These are phyloP conservation scores for Fusarium agapanthi DNA, from an alignment of 2,329 filamentous ascomycete species.

Conservation along the genomic window DNA sequence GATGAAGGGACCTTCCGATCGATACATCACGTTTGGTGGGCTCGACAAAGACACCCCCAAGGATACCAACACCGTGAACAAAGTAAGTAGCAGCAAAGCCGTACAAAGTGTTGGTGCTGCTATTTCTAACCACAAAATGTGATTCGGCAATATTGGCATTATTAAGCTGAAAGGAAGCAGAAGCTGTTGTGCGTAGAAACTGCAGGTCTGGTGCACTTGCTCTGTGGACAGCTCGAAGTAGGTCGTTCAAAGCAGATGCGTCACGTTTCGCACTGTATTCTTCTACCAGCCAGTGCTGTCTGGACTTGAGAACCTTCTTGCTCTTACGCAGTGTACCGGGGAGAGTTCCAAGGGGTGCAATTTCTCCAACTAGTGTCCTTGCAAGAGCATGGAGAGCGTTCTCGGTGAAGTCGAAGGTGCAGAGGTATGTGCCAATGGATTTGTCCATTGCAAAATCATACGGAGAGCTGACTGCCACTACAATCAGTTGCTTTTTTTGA, in stretches of 20 bases:
- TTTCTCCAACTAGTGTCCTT: conserved; percentile 83
- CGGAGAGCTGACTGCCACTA: conserved; percentile 92
- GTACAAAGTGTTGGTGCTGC: conserved; percentile 88
- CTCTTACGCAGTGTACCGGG: conserved; percentile 84
- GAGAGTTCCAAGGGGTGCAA: conserved; percentile 65
- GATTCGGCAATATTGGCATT: conserved; percentile 77
- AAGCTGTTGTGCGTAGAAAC: conserved; percentile 74
- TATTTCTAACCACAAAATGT: conserved; percentile 94
- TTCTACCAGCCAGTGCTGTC: conserved; percentile 95
- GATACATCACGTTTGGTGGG: conserved; percentile 86
- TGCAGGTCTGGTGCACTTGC: conserved; percentile 71
- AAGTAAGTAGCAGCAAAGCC: conserved; percentile 93
- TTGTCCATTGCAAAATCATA: conserved; percentile 97
- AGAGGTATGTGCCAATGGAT: conserved; percentile 89
- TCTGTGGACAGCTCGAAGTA: conserved; percentile 76
- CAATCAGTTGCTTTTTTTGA: conserved; percentile 88
- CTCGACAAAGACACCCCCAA: conserved; percentile 90
- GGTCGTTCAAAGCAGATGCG: conserved; percentile 73
- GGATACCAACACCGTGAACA: conserved; percentile 74
- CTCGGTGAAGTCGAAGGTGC: conserved; percentile 96
- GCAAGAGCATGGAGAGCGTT: conserved; percentile 87
- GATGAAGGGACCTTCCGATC: conserved; percentile 89
- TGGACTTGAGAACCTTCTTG: conserved; percentile 86
- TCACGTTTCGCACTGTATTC: conserved; percentile 85
- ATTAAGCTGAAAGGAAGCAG: conserved; percentile 79